phyloP scores from a whole-genome alignment of 2,329 filamentous ascomycete genomes.

The Trichoderma pleuroti region DNA sequence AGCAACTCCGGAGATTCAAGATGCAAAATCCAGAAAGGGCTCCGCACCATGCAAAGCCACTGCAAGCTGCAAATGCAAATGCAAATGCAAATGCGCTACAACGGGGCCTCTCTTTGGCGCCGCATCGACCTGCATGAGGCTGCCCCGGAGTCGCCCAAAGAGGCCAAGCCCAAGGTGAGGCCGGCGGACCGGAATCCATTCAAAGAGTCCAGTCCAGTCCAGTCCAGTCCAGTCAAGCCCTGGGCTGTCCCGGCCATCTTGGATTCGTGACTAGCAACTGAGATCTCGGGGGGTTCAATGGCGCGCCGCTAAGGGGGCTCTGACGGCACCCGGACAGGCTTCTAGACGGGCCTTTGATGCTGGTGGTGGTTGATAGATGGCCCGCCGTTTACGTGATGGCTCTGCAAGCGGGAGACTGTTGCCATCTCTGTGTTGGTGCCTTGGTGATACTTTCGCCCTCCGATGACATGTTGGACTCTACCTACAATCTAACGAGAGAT shows the following conservation, averaged over 20 bases:
- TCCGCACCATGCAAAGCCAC: neutral
- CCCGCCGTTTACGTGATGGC: neutral
- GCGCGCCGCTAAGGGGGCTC: neutral
- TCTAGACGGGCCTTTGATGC: neutral
- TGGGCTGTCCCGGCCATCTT: conserved; percentile 2
- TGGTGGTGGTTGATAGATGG: neutral
- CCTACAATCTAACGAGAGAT: neutral
- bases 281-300: neutral
- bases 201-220: too few relatives aligned
- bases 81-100: neutral
- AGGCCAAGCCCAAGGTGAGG: neutral
- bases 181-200: neutral
- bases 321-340: neutral
- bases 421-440: neutral
- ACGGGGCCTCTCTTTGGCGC: neutral
- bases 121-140: conserved; percentile 17
- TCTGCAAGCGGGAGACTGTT: neutral
- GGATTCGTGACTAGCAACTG: conserved; percentile 10
- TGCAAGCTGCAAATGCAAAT: neutral
- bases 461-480: neutral
- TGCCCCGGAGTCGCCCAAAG: conserved; percentile 19
- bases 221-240: too few relatives aligned
- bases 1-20: neutral
- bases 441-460: neutral
- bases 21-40: neutral